phyloP scores from a whole-genome alignment of 2,329 filamentous ascomycete species.

The Hortaea werneckii region DNA sequence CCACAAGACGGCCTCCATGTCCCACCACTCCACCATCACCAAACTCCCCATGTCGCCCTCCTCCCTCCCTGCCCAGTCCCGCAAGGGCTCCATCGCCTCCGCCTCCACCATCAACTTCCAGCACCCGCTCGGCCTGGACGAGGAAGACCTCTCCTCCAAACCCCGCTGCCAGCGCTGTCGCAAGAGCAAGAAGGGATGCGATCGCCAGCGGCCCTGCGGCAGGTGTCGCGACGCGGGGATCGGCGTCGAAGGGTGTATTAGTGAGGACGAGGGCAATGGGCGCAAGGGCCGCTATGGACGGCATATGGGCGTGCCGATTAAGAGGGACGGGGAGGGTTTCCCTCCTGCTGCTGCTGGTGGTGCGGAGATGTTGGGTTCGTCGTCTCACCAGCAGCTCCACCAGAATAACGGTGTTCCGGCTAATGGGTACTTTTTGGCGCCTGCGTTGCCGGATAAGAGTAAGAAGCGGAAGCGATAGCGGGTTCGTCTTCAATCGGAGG shows the following conservation, averaged over 20 bases:
- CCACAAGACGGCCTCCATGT: slow-evolving; percentile 23
- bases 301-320: slow-evolving; percentile 58
- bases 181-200: slow-evolving; percentile 99
- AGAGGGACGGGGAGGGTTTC: slow-evolving; percentile 36
- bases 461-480: slow-evolving; percentile 53
- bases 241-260: slow-evolving; percentile 85
- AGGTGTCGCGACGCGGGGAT: slow-evolving; percentile 94
- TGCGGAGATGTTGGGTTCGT: not conserved
- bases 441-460: slow-evolving; percentile 43
- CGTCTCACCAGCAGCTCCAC: slow-evolving; percentile 5
- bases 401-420: slow-evolving; percentile 13
- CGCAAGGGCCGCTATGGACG: slow-evolving; percentile 83
- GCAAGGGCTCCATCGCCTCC: slow-evolving; percentile 60
- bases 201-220: slow-evolving; percentile 88
- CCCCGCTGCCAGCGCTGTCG: slow-evolving; percentile 95
- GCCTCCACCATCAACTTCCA: slow-evolving; percentile 44
- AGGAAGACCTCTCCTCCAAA: slow-evolving; percentile 88
- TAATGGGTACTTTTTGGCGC: slow-evolving; percentile 23
- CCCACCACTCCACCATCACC: slow-evolving; percentile 6
- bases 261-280: slow-evolving; percentile 94
- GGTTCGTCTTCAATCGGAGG: not conserved
- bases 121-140: slow-evolving; percentile 50
- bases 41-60: slow-evolving; percentile 43
- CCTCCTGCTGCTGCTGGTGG: slow-evolving; percentile 4
- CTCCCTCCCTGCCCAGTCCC: slow-evolving; percentile 57